Evolutionary conservation across 306 rosid species (phyloP).

Genomic region (Prosopis cineraria): DNA sequence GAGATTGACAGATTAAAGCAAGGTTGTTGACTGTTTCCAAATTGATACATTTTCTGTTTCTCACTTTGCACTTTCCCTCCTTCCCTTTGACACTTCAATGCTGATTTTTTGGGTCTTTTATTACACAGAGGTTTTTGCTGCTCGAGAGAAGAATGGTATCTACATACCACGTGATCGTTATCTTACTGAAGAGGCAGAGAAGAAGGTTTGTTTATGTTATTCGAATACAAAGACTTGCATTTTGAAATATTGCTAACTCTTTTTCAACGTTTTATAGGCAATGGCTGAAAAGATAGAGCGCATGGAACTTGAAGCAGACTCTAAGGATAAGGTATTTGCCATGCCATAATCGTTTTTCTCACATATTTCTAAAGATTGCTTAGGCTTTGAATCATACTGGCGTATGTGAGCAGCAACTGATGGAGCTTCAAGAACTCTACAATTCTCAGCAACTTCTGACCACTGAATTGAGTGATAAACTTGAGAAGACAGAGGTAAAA

Average conservation of each 20-base stretch:
- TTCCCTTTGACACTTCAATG: constrained; percentile 5
- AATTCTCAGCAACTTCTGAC: constrained; percentile 83
- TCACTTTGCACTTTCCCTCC: constrained; percentile 11
- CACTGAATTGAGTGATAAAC: constrained; percentile 76
- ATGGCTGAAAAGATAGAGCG: constrained; percentile 97
- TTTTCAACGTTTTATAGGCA: constrained; percentile 57
- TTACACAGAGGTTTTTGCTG: constrained; percentile 94
- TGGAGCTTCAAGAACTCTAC: constrained; percentile 93
- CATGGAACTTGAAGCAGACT: constrained; percentile 88
- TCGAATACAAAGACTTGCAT: neutral
- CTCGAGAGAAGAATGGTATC: constrained; percentile 99
- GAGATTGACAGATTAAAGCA: constrained; percentile 97
- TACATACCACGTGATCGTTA: constrained; percentile 99
- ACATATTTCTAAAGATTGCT: neutral
- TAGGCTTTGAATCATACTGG: constrained; percentile 30
- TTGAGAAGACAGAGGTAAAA: constrained; percentile 88
- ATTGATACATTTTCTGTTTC: constrained; percentile 29
- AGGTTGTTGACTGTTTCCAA: constrained; percentile 54
- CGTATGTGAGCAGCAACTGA: constrained; percentile 64
- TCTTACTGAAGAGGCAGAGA: constrained; percentile 94
- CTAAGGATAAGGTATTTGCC: constrained; percentile 89
- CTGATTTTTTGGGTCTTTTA: constrained; percentile 15
- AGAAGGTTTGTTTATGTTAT: constrained; percentile 69
- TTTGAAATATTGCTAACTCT: constrained; percentile 28
- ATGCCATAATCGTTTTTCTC: constrained; percentile 32